Base-by-base conservation (phyloP, 768 basidiomycete genomes). In the Cystoderma amianthinum region DNA sequence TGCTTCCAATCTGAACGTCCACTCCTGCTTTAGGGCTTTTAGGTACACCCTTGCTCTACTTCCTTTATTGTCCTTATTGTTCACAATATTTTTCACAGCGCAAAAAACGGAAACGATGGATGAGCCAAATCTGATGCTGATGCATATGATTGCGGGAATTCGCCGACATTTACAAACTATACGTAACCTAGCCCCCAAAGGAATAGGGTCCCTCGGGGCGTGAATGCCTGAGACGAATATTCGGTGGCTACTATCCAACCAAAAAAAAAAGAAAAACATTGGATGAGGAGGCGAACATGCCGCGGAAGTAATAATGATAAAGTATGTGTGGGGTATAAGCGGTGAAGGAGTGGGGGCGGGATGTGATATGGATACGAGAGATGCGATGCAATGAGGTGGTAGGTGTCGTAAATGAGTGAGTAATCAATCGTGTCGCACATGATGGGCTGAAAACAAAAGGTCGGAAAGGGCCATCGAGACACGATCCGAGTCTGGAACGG, bases 401-500 rank as follows among this genome's bases (percentile, higher is more conserved):
- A n/a, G 25, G 25, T 28, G 25, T 58, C 57, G 50, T 59, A n/a
- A 28, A 28, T 28, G 53, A 49, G 48, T 36, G 41, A 46, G 46
- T 52, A 51, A 54, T 49, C 47, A 53, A 45, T 41, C 56, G 56
- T 57, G 56, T 53, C 56, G 53, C 57, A 44, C 56, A 52, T 54
- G 51, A 58, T 47, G 42, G 39, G 47, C 37, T 30, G 24, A 20
- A 38, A 40, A 25, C 28, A 24, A 19, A 43, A 21, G 43, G 44
- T 38, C 36, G 38, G 48, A 41, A 45, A 35, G 49, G 42, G 62
- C 55, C 64, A 51, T 65, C 64, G 57, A 66, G 64, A 65, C 63
- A 55, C 64, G 62, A 59, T 59, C 51, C n/a, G 48, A 56, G 57
- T 55, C 56, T 44, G 56, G 59, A 28, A 28, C n/a, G 25, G 25